Base-by-base conservation (phyloP, 116 monocot species). In the Posidonia oceanica region DNA sequence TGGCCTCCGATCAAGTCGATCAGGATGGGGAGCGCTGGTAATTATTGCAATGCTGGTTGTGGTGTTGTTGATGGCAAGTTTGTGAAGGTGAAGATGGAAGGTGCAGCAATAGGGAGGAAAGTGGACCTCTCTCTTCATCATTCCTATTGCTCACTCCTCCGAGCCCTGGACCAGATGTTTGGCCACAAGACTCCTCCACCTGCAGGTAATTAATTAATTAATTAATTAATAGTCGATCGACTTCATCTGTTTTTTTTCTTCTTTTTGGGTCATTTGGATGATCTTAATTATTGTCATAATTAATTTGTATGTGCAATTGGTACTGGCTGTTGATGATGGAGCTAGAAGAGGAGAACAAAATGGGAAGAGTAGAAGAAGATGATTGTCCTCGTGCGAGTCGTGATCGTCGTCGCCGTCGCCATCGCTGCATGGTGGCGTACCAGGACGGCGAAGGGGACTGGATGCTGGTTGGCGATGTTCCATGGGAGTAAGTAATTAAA, bases 71-170 rank as follows among this genome's bases (percentile, higher is more conserved):
- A 14, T 5, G 22, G 17, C 1, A 74, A 39, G 70, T 74, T 75
- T 18, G 83, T 86, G 67, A 86, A 80, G 73, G 86, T 86, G 61
- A 83, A 72, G 39, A 80, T 83, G 86, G 83, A 83, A 51, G 86
- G 86, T 5, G 75, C 66, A 17, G 72, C 69, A 20, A 78, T 83
- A 15, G 83, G 86, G 77, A 77, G 83, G 83, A 86, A 86, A 77
- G 70, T 86, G 21, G 83, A 83, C 73, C 51, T 86, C 61, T 74
- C 78, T 6, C 75, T 83, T 39, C 83, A 80, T 41, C 12, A 73
- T 52, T 86, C 83, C 5, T 86, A 83, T 40, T 15, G 69, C 14
- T 77, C 73, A 1, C 83, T 86, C 36, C 77, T 80, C 52, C 41
- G 37, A 41, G 68, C 83, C 0, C 73, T 86, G 11, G 22, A 61